Evolutionary conservation across 345 rosid species (phyloP).

Genomic region (Aquilaria malaccensis): DNA sequence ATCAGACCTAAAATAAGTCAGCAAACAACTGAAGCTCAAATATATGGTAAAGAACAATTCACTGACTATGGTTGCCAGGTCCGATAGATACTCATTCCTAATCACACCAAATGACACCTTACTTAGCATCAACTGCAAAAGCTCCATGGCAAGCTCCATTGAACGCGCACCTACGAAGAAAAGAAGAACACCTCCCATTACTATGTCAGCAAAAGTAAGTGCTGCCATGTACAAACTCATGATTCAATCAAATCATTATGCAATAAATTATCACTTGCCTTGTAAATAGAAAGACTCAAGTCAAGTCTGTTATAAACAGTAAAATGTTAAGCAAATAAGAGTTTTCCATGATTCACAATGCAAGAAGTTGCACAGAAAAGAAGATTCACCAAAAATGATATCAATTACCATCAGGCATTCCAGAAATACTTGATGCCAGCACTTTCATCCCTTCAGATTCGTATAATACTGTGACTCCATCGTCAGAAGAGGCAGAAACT

Average conservation of each 20-base stretch:
- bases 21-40: background rate
- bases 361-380: no score
- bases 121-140: slow-evolving; percentile 45
- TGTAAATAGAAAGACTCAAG: no score
- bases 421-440: slow-evolving; percentile 50
- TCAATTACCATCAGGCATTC: slow-evolving; percentile 47
- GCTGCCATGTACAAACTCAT: no score
- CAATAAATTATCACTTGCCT: no score
- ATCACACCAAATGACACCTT: slow-evolving; percentile 37
- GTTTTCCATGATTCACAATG: no score
- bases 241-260: no score
- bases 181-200: slow-evolving; percentile 7
- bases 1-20: background rate
- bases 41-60: slow-evolving; percentile 6
- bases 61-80: slow-evolving; percentile 63
- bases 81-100: slow-evolving; percentile 28
- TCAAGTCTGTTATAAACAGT: background rate
- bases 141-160: slow-evolving; percentile 67
- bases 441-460: slow-evolving; percentile 70
- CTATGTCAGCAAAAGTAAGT: background rate
- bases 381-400: slow-evolving; percentile 2
- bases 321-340: no score
- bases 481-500: slow-evolving; percentile 45
- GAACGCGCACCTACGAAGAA: slow-evolving; percentile 52
- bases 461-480: slow-evolving; percentile 36